Evolutionary conservation across 2,329 filamentous ascomycete genomes (phyloP), one percentile per base, ranked within the genome.

Genomic region (Aspergillus melleus): DNA sequence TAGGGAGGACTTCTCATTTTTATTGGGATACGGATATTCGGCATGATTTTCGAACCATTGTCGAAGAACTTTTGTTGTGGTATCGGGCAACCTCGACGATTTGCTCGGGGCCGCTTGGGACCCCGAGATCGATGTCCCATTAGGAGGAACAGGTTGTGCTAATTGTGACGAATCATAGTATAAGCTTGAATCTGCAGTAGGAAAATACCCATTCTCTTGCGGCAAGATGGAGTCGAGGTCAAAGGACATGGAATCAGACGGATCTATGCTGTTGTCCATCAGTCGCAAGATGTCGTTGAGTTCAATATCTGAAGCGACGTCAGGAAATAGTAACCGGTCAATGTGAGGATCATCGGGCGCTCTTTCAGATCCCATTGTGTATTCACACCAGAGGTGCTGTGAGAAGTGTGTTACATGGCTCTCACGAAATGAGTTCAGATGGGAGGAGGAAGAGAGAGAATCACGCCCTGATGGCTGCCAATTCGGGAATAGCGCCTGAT

Each of bases 1-100:
- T 9, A 95, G 80, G 60, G 84, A 83, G 63, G 90, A 88, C 70
- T 92, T 92, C 70, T 94, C 89, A 60, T 91, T 87, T 39, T 93
- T 90, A 30, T 86, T 91, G 2, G 91, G 91, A 70, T 60, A 60
- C 4, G 49, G 58, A 50, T 46, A 6, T n/a, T 57, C 44, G 16
- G 19, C 14, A n/a, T 42, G 36, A 6, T 5, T 42, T 6, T 42
- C 36, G 6, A 42, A 42, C 14, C 36, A 42, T n/a, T 4, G 36
- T n/a, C 36, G 14, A 8, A 42, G 36, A n/a, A 42, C 14, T 4
- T n/a, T 14, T n/a, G 14, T 42, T 42, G 36, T 14, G 14, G 14
- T 42, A 5, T 8, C 8, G 3, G 36, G 16, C 36, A 42, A 14
- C 16, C 14, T 42, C 5, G 36, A 29, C 6, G 26, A 42, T 8